Conservation (phyloP, 192 early-diverging fungal species). For the Backusella circina region DNA sequence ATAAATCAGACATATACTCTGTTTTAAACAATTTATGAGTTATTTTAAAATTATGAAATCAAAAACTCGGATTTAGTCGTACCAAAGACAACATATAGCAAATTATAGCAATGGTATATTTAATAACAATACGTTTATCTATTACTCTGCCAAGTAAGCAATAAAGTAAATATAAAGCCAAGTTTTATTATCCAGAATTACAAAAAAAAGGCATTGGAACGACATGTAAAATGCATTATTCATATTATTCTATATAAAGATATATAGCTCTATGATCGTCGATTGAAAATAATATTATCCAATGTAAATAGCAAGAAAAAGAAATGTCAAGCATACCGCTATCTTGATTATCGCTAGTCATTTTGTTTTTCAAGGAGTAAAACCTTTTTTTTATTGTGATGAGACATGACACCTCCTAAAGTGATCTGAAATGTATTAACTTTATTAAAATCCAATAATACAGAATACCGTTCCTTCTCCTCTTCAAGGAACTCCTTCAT, state of each 20-base stretch:
- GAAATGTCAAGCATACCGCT: neutral
- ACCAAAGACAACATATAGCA: neutral
- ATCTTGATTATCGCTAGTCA: neutral
- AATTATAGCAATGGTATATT: neutral
- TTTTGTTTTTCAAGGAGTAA: neutral
- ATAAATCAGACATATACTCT: neutral
- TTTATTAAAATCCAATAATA: neutral
- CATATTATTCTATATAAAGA: neutral
- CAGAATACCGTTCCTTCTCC: neutral
- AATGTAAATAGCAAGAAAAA: neutral
- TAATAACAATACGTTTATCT: neutral
- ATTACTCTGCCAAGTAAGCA: neutral
- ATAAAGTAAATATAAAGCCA: neutral
- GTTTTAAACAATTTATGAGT: neutral
- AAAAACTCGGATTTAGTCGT: neutral
- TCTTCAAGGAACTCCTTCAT: neutral
- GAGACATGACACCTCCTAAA: neutral
- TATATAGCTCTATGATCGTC: neutral
- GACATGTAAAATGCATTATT: neutral
- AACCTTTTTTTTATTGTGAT: neutral
- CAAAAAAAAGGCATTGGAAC: neutral
- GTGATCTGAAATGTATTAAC: neutral
- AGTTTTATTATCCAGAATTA: neutral
- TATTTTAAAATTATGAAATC: neutral
- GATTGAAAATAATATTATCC: neutral